Evolutionary conservation across 108 stramenopile genomes (phyloP).

Genomic region (Skeletonema grethae): DNA sequence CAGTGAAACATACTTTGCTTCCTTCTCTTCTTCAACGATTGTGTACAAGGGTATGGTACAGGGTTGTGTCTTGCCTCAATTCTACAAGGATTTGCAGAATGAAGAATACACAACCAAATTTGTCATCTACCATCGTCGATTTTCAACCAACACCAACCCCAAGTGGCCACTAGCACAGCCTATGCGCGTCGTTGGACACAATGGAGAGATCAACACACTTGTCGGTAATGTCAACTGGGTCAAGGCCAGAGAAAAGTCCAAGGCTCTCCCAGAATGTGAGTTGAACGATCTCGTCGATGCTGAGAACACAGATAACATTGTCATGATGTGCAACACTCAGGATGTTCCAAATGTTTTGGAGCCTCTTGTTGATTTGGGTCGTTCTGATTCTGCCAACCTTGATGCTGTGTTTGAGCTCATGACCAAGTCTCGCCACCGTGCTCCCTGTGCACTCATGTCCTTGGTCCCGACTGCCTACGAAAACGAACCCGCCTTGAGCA

Average conservation of each 20-base stretch:
- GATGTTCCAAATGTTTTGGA: slow-evolving; percentile 81
- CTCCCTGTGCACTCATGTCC: slow-evolving; percentile 91
- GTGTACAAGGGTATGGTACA: slow-evolving; percentile 96
- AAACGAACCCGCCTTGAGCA: slow-evolving; percentile 81
- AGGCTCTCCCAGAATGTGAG: slow-evolving; percentile 47
- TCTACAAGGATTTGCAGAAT: slow-evolving; percentile 89
- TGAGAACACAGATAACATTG: slow-evolving; percentile 81
- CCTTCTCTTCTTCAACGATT: slow-evolving; percentile 85
- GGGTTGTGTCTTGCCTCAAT: slow-evolving; percentile 76
- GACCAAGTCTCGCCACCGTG: slow-evolving; percentile 87
- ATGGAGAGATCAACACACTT: slow-evolving; percentile 96
- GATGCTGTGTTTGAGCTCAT: slow-evolving; percentile 96
- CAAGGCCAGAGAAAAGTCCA: slow-evolving; percentile 88
- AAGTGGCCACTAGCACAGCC: slow-evolving; percentile 94
- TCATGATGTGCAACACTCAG: slow-evolving; percentile 86
- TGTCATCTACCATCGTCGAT: slow-evolving; percentile 92
- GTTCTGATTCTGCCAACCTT: slow-evolving; percentile 94
- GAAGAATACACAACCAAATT: slow-evolving; percentile 87
- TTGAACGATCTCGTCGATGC: slow-evolving; percentile 76
- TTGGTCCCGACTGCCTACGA: slow-evolving; percentile 92
- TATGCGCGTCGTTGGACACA: slow-evolving; percentile 94
- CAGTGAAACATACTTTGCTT: slow-evolving; percentile 83
- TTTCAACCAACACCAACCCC: slow-evolving; percentile 96
- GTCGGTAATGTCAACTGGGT: slow-evolving; percentile 97
- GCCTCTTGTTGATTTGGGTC: slow-evolving; percentile 80